Conservation (phyloP, 345 rosid genomes). For the Mallotus nudiflorus region DNA sequence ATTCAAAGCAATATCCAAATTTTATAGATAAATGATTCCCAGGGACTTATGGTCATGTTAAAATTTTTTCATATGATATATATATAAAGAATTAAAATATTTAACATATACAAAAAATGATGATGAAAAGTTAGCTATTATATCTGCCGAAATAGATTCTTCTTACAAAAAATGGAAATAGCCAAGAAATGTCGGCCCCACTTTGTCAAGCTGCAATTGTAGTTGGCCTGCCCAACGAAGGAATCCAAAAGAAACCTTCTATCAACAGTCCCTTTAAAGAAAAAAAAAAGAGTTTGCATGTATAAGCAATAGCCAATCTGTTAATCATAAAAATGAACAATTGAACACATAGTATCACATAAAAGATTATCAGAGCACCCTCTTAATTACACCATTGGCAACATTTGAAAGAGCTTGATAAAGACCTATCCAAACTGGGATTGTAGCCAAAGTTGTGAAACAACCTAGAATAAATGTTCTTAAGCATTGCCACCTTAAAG, state of each 20-base stretch:
- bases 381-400: slow-evolving; percentile 77
- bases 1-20: not conserved
- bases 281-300: slow-evolving; percentile 14
- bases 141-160: slow-evolving; percentile 10
- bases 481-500: slow-evolving; percentile 17
- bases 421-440: slow-evolving; percentile 95
- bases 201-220: slow-evolving; percentile 95
- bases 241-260: slow-evolving; percentile 99
- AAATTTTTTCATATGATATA: too few species aligned
- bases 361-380: slow-evolving; percentile 7
- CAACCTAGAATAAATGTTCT: slow-evolving; percentile 60
- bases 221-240: slow-evolving; percentile 94
- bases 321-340: not conserved
- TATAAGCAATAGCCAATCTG: slow-evolving; percentile 19
- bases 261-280: slow-evolving; percentile 72
- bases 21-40: not conserved
- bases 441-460: slow-evolving; percentile 61
- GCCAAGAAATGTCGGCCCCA: slow-evolving; percentile 97
- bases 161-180: slow-evolving; percentile 90
- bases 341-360: not conserved
- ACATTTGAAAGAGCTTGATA: slow-evolving; percentile 96
- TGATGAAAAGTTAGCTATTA: slow-evolving; percentile 10
- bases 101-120: not conserved
- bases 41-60: not conserved
- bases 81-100: not conserved